Conservation (phyloP, 1,284 basidiomycete species). For the Caloboletus firmus region DNA sequence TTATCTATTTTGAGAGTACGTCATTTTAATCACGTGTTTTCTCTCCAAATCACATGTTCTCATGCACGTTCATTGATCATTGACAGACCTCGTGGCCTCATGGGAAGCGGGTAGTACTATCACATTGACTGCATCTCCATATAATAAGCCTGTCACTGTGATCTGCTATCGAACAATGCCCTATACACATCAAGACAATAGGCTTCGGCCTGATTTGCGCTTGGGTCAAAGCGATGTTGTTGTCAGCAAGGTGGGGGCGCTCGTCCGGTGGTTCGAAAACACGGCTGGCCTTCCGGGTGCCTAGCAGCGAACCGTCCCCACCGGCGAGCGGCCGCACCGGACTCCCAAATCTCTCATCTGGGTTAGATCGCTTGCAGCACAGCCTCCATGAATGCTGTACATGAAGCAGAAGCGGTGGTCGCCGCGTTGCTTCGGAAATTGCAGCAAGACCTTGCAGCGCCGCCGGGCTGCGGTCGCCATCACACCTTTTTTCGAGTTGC, state of each 20-base stretch:
- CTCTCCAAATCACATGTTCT: slow-evolving; percentile 14
- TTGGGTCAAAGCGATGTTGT: slow-evolving; percentile 65
- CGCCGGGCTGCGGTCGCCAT: slow-evolving; percentile 14
- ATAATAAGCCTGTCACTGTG: slow-evolving; percentile 55
- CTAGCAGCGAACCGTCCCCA: slow-evolving; percentile 8
- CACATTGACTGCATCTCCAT: slow-evolving; percentile 61
- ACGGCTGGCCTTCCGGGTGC: slow-evolving; percentile 54
- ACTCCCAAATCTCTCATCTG: slow-evolving; percentile 9
- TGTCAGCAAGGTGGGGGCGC: slow-evolving; percentile 61
- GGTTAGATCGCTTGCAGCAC: slow-evolving; percentile 11
- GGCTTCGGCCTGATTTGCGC: slow-evolving; percentile 67
- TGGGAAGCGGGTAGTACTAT: slow-evolving; percentile 45
- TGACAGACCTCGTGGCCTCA: slow-evolving; percentile 49
- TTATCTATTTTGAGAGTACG: slow-evolving; percentile 66
- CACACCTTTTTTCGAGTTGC: slow-evolving; percentile 17
- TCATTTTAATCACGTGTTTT: slow-evolving; percentile 16
- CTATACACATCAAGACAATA: slow-evolving; percentile 54
- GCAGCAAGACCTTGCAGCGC: slow-evolving; percentile 6
- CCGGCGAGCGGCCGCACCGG: slow-evolving; percentile 19
- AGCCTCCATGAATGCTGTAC: slow-evolving; percentile 24
- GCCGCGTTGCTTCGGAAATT: slow-evolving; percentile 32
- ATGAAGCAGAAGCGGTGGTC: slow-evolving; percentile 26
- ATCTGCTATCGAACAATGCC: slow-evolving; percentile 80
- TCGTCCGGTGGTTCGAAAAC: slow-evolving; percentile 70
- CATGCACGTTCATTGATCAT: slow-evolving; percentile 18